Evolutionary conservation across 257 asterid genomes (phyloP), one percentile per base, ranked within the genome.

Genomic region (Scutellaria barbata): DNA sequence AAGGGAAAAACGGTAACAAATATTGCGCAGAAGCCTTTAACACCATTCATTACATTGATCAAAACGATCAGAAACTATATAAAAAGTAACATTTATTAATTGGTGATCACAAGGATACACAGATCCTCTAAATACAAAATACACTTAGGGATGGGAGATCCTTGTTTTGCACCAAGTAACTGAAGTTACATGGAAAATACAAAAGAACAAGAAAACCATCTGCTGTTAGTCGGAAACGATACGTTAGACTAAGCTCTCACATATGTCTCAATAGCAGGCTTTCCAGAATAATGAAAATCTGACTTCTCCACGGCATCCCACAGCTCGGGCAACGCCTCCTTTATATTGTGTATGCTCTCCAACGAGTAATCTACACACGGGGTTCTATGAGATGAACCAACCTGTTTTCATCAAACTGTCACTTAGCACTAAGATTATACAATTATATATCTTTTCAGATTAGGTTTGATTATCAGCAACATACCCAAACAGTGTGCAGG

Each of bases 271-370:
- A 88, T 80, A 40, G 95, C 84, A 55, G 80, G 37, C 75, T 85
- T 73, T 30, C 61, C 84, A 12, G 92, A 71, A 69, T 80, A 83
- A 37, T 30, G 45, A 74, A 78, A 81, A 10, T 82, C 90, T 0
- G 82, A 64, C 70, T 80, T 80, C 52, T 72, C 85, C 13, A 67
- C 68, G 5, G 81, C 90, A 66, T 89, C 97, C 97, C 98, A 90
- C 69, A 93, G 84, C 86, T 86, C 95, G 0, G 96, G 95, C 77
- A 93, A 76, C 33, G 97, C 97, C 77, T 87, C 98, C 87, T 78
- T 81, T 71, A 90, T 84, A 63, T 93, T 93, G 78, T 93, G 98
- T 76, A 93, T 89, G 84, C 96, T 90, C 82, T 87, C 92, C 58
- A 90, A 81, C 1, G 94, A 82, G 78, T 89, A 74, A 81, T 90